A percentile compares a stretch with the other conserved stretches of the same genome.
phyloP scores from a whole-genome alignment of 805 yeast genomes.

The Ogataea henricii region DNA sequence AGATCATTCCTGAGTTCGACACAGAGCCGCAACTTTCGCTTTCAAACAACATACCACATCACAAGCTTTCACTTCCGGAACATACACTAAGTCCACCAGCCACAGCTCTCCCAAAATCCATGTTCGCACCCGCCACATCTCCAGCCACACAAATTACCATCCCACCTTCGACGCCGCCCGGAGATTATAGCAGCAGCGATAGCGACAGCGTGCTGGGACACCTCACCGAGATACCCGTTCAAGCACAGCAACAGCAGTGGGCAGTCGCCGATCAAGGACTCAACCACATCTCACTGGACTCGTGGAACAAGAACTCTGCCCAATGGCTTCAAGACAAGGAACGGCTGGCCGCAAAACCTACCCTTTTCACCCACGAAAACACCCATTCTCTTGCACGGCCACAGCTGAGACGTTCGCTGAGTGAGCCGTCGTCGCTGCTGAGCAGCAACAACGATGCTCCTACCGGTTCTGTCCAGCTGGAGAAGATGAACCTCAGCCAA shows the following conservation, averaged over 20 bases:
- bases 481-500: background rate
- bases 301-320: conserved; percentile 29
- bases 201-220: conserved; percentile 13
- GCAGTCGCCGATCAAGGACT: conserved; percentile 13
- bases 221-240: conserved; percentile 27
- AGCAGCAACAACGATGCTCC: conserved; percentile 2
- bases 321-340: conserved; percentile 27
- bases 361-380: conserved; percentile 9
- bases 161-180: background rate
- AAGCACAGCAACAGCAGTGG: conserved; percentile 20
- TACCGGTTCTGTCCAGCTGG: background rate
- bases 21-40: background rate
- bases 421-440: conserved; percentile 26
- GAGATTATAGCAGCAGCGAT: background rate
- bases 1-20: conserved; percentile 2
- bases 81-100: background rate
- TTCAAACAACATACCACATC: background rate
- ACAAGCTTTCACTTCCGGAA: background rate
- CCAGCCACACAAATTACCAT: background rate
- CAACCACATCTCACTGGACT: conserved; percentile 31
- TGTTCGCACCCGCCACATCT: conserved; percentile 6
- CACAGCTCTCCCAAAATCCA: background rate
- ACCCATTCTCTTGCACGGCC: conserved; percentile 13
- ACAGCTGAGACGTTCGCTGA: conserved; percentile 18
- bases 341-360: conserved; percentile 19